Evolutionary conservation across 2,329 filamentous ascomycete genomes (phyloP).

Genomic region (Blumeria hordei): DNA sequence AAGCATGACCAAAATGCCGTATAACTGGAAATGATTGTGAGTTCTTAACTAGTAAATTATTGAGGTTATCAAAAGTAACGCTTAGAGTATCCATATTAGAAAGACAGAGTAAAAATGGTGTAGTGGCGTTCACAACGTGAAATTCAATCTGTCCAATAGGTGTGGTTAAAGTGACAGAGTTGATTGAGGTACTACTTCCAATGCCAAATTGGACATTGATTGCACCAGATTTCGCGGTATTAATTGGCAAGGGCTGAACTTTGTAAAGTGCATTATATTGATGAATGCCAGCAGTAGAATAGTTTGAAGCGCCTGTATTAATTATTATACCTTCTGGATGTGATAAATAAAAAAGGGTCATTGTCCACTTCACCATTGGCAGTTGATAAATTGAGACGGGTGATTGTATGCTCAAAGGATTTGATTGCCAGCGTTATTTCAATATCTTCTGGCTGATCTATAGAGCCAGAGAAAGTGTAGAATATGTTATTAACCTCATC

Average conservation of each 20-base stretch:
- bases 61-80: not conserved
- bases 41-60: not conserved
- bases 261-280: not conserved
- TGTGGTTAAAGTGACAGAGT: not conserved
- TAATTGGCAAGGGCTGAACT: not conserved
- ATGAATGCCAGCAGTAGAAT: not conserved
- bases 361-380: too few species aligned
- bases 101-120: not conserved
- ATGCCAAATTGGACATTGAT: not conserved
- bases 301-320: constrained; percentile 1
- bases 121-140: not conserved
- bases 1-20: not conserved
- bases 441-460: not conserved
- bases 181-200: not conserved
- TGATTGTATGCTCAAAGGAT: not conserved
- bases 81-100: not conserved
- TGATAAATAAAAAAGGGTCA: too few species aligned
- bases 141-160: not conserved
- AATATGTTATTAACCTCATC: too few species aligned
- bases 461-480: not conserved
- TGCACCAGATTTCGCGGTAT: not conserved
- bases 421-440: not conserved
- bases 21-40: not conserved
- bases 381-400: not conserved
- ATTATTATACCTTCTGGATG: constrained; percentile 1